A percentile compares a stretch with the other conserved stretches of the same genome.
These are phyloP conservation scores for Phialophora verrucosa DNA, from an alignment of 2,329 filamentous ascomycete species.

Conservation along the genomic window DNA sequence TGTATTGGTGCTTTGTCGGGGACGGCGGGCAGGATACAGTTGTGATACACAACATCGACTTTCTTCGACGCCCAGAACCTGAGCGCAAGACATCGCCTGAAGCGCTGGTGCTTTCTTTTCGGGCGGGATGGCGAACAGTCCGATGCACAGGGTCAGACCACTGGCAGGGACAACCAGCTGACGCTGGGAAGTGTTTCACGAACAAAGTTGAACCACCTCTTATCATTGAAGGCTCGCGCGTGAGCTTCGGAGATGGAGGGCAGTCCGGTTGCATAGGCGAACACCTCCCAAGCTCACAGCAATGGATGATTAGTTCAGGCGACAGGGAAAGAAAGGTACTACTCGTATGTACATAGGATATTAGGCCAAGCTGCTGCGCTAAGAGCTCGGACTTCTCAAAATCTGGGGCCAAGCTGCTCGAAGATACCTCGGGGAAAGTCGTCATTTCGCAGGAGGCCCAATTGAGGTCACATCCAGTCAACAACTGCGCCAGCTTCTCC, in stretches of 20 bases:
- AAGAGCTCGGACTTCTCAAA: conserved; percentile 16
- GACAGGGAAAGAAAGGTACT: not conserved
- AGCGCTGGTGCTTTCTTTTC: not conserved
- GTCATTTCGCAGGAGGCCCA: not conserved
- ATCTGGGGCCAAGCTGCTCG: conserved; percentile 4
- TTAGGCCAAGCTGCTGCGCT: too few species aligned
- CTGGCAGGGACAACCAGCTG: not conserved
- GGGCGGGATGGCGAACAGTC: not conserved
- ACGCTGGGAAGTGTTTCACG: not conserved
- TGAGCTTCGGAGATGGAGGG: not conserved
- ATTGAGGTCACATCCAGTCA: conserved; percentile 1
- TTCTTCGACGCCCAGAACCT: not conserved
- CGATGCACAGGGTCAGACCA: not conserved
- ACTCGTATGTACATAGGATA: too few species aligned
- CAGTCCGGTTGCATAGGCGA: not conserved
- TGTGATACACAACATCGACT: not conserved
- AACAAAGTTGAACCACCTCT: not conserved
- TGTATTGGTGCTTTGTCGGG: not conserved
- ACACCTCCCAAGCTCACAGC: not conserved
- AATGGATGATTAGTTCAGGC: not conserved
- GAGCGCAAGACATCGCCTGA: not conserved
- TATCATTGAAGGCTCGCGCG: not conserved
- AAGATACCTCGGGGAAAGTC: conserved; percentile 11
- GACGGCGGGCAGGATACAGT: not conserved
- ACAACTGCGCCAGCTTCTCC: conserved; percentile 2